Base-by-base conservation (phyloP, 331 rosid species). In the Erythrophleum ivorense region DNA sequence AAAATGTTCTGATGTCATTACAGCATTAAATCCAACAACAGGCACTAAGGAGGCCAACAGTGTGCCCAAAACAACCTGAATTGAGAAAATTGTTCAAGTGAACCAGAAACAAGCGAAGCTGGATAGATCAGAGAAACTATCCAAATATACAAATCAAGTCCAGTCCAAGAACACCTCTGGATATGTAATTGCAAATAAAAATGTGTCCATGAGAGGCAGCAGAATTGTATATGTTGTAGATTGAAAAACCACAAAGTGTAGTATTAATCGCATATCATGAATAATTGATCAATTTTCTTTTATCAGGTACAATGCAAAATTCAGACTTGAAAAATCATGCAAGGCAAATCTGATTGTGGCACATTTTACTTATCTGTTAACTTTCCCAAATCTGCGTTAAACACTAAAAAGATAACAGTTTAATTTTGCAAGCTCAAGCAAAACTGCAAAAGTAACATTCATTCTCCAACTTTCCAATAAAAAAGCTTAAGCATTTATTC, bases 21-120 rank as follows among this genome's bases (percentile, higher is more conserved):
- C 97, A 38, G 99, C 99, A 82, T 95, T 95, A 70, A 95, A 95
- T 78, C 99, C 99, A 81, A 95, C 99, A 29, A 95, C 99, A 10
- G 99, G 99, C 52, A 95, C 99, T 87, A 95, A 82, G 9, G 99
- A 69, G 54, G 99, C 99, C 86, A 95, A 83, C 62, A 93, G 79
- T 16, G 99, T 95, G 80, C 99, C 99, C 78, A 95, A 75, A 67
- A 95, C 88, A 82, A 95, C 92, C 99, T 95, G 94, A 86, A 86
- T 65, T 7, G 16, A 43, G 66, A 84, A 82, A 78, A 49, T 54
- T 14, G 38, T 66, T 5, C 34, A 83, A 59, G 85, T 79, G 82
- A 85, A 82, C 55, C 57, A 70, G 79, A 80, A 75, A 78, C 73
- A 86, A 63, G 76, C 46, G 9, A 49, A 24, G 77, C 67, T 49